phyloP scores from a whole-genome alignment of 768 basidiomycete genomes.

The Suillus fuscotomentosus region DNA sequence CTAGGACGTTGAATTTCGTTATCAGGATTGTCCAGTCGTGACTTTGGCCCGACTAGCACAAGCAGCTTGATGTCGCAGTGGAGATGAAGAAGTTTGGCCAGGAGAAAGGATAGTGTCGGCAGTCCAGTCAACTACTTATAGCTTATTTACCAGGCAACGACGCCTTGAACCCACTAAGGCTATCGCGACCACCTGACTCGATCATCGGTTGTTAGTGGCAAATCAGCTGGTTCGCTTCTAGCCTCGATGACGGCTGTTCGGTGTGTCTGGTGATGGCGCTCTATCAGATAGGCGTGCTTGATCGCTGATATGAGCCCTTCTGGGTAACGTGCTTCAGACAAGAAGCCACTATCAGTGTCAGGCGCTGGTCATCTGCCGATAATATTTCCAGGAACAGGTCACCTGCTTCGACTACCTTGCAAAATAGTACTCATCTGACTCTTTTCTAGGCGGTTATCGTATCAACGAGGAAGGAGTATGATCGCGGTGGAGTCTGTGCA shows the following conservation, averaged over 20 bases:
- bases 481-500: background rate
- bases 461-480: background rate
- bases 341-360: background rate
- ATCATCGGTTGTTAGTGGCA: background rate
- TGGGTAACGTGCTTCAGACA: background rate
- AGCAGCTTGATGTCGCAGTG: background rate
- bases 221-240: conserved; percentile 3
- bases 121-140: conserved; percentile 1
- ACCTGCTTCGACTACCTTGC: background rate
- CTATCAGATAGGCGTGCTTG: background rate
- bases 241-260: background rate
- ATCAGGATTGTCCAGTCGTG: background rate
- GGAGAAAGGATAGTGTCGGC: background rate
- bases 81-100: background rate
- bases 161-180: background rate
- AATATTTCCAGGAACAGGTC: background rate
- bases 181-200: conserved; percentile 4
- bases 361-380: background rate
- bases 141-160: background rate
- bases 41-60: background rate
- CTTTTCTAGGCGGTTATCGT: background rate
- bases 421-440: background rate
- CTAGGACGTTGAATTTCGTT: background rate
- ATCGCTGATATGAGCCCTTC: background rate
- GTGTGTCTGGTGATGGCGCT: background rate